Evolutionary conservation across 257 asterid genomes (phyloP).

Genomic region (Eucommia ulmoides): DNA sequence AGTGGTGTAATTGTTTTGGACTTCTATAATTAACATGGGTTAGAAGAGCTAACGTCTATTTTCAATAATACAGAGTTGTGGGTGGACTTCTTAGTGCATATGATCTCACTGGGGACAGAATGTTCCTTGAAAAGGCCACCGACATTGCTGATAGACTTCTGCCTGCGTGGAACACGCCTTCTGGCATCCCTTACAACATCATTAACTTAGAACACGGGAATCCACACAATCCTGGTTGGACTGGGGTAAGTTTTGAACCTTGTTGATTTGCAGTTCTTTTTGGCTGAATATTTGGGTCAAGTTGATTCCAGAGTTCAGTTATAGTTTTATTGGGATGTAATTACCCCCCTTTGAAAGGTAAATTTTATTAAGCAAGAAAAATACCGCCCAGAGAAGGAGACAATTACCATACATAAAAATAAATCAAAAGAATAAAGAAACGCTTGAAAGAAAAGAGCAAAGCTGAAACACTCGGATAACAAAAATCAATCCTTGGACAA

Average conservation of each 20-base stretch:
- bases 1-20: not conserved
- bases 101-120: conserved; percentile 88
- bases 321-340: conserved; percentile 3
- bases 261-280: not conserved
- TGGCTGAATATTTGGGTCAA: not conserved
- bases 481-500: no score
- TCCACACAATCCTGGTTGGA: conserved; percentile 98
- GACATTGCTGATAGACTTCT: conserved; percentile 91
- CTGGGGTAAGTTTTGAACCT: conserved; percentile 58
- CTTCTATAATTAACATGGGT: not conserved
- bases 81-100: conserved; percentile 98
- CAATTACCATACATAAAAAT: no score
- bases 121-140: conserved; percentile 90
- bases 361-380: no score
- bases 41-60: conserved; percentile 9
- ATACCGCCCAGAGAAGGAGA: no score
- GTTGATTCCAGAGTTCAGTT: not conserved
- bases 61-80: conserved; percentile 71
- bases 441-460: no score
- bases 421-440: no score
- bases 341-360: no score
- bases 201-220: conserved; percentile 87
- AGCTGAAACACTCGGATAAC: no score
- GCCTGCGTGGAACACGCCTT: conserved; percentile 95
- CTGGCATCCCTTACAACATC: conserved; percentile 89